Base-by-base conservation (phyloP, 768 basidiomycete genomes). In the Tephrocybe rancida region DNA sequence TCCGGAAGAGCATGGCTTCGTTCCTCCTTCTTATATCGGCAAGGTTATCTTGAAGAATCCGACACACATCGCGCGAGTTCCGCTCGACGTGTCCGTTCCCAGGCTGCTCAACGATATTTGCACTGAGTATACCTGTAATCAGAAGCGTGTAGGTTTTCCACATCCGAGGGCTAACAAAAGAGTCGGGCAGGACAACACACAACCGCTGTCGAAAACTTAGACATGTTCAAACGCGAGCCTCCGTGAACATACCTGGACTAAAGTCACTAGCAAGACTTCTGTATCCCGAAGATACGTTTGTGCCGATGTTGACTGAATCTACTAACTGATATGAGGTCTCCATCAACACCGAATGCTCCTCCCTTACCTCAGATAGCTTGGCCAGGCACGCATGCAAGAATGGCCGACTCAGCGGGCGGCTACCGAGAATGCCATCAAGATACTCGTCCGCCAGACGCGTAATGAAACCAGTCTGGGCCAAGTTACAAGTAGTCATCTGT, bases 361-460 rank as follows among this genome's bases (percentile, higher is more conserved):
- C 19, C 22, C 42, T 32, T 57, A 85, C 91, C 79, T 93, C 91
- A 3, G 75, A 70, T 29, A 91, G 66, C 65, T 87, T 89, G 37
- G 66, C 65, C 27, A 92, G 63, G 56, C 84, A 91, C 4, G 86
- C 84, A n/a, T 91, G 88, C 0, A 82, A 77, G 55, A 93, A 82
- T 2, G 86, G 88, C 25, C 78, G 80, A 11, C 85, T 75, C 45
- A 93, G 73, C 0, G 88, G 82, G n/a, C 90, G 82, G 59, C 78
- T 85, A 14, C 70, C 70, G 13, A 86, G 67, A 66, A 93, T 81
- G 19, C 84, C 88, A 41, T 85, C 83, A 4, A 91, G 69, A 66
- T 92, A 93, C 65, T 92, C 90, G 60, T 93, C 88, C 5, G 80
- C 83, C n/a, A 94, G 71, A 45, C 86, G 80, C 24, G 80, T 82